Evolutionary conservation across 768 basidiomycete genomes (phyloP).

Genomic region (Termitomyces sp.): DNA sequence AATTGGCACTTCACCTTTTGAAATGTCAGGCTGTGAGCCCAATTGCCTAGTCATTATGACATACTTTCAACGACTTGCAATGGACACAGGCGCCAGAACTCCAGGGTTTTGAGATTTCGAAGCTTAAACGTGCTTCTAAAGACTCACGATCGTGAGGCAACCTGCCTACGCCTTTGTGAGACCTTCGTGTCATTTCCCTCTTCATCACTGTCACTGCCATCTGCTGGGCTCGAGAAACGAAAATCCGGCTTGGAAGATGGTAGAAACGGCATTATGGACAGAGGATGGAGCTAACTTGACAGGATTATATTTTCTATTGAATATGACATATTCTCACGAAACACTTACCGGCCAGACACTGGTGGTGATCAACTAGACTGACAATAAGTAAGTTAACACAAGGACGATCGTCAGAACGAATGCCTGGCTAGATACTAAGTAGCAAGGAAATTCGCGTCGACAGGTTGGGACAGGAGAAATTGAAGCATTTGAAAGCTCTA

Average conservation of each 20-base stretch:
- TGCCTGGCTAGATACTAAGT: neutral
- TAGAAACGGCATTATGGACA: slow-evolving; percentile 1
- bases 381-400: neutral
- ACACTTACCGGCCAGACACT: neutral
- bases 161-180: slow-evolving; percentile 4
- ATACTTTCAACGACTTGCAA: slow-evolving; percentile 52
- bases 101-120: neutral
- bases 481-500: neutral
- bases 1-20: slow-evolving; percentile 49
- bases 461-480: neutral
- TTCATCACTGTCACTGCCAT: slow-evolving; percentile 14
- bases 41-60: neutral
- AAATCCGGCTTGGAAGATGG: slow-evolving; percentile 1
- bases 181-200: slow-evolving; percentile 8
- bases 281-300: neutral
- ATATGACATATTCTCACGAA: neutral
- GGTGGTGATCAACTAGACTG: neutral
- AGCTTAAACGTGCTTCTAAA: neutral
- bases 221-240: slow-evolving; percentile 13
- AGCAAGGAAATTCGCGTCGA: neutral
- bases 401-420: neutral
- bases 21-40: neutral
- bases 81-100: slow-evolving; percentile 51
- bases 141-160: slow-evolving; percentile 16
- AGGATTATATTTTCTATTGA: neutral